phyloP scores from a whole-genome alignment of 75 land plant species.

The Chamaecyparis obtusa region DNA sequence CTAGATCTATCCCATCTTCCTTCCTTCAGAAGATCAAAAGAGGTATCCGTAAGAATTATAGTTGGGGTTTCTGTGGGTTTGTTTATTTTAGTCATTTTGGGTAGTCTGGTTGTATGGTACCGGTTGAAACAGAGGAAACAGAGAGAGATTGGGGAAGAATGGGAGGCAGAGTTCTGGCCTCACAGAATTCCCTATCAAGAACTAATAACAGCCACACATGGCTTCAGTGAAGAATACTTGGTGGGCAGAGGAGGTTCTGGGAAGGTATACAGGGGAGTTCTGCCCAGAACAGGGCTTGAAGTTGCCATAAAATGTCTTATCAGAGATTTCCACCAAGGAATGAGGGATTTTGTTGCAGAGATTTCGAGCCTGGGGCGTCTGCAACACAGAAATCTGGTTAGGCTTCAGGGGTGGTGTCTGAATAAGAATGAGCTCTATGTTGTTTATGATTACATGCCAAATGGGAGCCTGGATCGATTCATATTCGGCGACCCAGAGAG shows the following conservation, averaged over 20 bases:
- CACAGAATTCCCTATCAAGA: constrained; percentile 40
- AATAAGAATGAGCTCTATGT: constrained; percentile 18
- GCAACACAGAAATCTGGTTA: constrained; percentile 46
- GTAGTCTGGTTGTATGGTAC: too few species aligned
- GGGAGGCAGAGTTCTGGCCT: constrained; percentile 36
- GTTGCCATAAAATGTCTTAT: constrained; percentile 11
- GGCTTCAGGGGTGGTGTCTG: constrained; percentile 49
- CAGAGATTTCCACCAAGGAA: constrained; percentile 34
- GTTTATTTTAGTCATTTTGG: not conserved
- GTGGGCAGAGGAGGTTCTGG: constrained; percentile 60
- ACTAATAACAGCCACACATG: constrained; percentile 35
- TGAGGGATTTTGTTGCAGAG: constrained; percentile 55
- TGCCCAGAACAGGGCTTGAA: constrained; percentile 22
- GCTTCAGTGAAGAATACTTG: constrained; percentile 28
- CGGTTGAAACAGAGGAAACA: constrained; percentile 2
- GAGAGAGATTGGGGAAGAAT: constrained; percentile 28
- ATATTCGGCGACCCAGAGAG: too few species aligned
- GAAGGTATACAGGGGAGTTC: constrained; percentile 40
- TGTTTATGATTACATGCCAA: too few species aligned
- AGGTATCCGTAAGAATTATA: not conserved
- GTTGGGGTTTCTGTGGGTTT: not conserved
- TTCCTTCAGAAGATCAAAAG: constrained; percentile 12
- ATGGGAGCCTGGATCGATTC: too few species aligned
- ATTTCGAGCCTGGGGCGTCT: constrained; percentile 43
- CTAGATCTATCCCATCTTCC: constrained; percentile 31